Evolutionary conservation across 75 land plant genomes (phyloP).

Genomic region (Azolla pinnata): DNA sequence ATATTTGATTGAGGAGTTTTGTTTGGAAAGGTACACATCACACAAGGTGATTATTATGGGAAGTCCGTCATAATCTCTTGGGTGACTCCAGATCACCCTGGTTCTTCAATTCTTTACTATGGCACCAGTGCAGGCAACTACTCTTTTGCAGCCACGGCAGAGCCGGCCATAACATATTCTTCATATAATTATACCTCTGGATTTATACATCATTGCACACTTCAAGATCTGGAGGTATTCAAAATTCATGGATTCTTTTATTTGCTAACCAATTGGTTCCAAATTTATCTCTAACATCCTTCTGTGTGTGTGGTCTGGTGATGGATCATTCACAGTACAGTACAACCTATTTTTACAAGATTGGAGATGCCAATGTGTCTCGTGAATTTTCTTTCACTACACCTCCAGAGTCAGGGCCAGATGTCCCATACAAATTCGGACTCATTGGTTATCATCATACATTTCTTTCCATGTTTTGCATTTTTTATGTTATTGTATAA

Average conservation of each 20-base stretch:
- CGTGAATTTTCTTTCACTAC: slow-evolving; percentile 67
- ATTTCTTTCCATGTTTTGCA: slow-evolving; percentile 2
- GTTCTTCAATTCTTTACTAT: slow-evolving; percentile 42
- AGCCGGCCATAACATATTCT: slow-evolving; percentile 26
- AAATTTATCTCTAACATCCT: no score
- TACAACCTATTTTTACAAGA: slow-evolving; percentile 60
- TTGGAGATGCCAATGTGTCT: slow-evolving; percentile 44
- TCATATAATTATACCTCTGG: slow-evolving; percentile 61
- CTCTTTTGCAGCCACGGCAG: slow-evolving; percentile 23
- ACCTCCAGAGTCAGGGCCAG: slow-evolving; percentile 60
- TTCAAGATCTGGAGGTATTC: slow-evolving; percentile 18
- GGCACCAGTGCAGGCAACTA: slow-evolving; percentile 36
- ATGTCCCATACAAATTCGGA: slow-evolving; percentile 82
- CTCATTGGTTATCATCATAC: slow-evolving; percentile 48
- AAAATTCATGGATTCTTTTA: neutral
- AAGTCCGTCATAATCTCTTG: slow-evolving; percentile 74
- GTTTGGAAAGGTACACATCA: slow-evolving; percentile 87
- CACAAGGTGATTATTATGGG: slow-evolving; percentile 88
- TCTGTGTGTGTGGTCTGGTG: neutral
- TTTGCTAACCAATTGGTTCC: neutral
- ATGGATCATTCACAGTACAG: slow-evolving; percentile 34
- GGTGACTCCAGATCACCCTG: slow-evolving; percentile 56
- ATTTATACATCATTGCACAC: slow-evolving; percentile 43
- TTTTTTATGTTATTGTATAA: neutral
- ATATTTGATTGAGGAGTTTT: no score